phyloP scores from a whole-genome alignment of 2,329 filamentous ascomycete species.

The Raffaelea arxii region DNA sequence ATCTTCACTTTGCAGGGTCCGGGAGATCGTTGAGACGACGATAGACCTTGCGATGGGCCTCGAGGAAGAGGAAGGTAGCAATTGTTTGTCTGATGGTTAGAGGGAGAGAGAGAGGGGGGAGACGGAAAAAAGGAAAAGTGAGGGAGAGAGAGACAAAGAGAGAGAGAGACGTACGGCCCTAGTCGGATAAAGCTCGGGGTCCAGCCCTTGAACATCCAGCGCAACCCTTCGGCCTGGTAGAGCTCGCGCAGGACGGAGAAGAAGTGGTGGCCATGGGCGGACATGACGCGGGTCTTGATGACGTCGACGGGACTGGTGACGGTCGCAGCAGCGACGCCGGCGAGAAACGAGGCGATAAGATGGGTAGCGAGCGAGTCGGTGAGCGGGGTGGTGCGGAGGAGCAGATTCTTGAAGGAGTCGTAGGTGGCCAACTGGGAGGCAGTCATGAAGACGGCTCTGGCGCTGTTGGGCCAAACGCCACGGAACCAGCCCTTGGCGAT shows the following conservation, averaged over 20 bases:
- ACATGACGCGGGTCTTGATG: slow-evolving; percentile 84
- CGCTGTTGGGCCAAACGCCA: slow-evolving; percentile 74
- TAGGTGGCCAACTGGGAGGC: slow-evolving; percentile 76
- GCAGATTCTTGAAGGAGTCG: slow-evolving; percentile 65
- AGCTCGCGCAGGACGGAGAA: slow-evolving; percentile 58
- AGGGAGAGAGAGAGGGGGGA: background rate
- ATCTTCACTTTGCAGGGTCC: slow-evolving; percentile 10
- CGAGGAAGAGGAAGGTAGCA: slow-evolving; percentile 76
- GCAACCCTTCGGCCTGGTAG: slow-evolving; percentile 58
- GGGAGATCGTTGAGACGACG: slow-evolving; percentile 39
- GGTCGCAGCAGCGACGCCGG: slow-evolving; percentile 75
- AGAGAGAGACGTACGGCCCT: slow-evolving; percentile 42
- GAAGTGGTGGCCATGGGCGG: slow-evolving; percentile 39
- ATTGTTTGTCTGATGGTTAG: slow-evolving; percentile 57
- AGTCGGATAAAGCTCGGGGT: slow-evolving; percentile 63
- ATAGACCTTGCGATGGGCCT: slow-evolving; percentile 76
- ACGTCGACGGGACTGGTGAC: slow-evolving; percentile 81
- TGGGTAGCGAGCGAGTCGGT: slow-evolving; percentile 66
- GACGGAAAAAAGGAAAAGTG: background rate
- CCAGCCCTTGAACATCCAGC: slow-evolving; percentile 88
- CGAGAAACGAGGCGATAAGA: slow-evolving; percentile 66
- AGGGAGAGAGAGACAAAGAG: background rate
- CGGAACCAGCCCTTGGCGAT: slow-evolving; percentile 60
- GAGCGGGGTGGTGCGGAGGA: slow-evolving; percentile 58
- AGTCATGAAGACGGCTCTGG: slow-evolving; percentile 80